Base-by-base conservation (phyloP, 495 filamentous ascomycete genomes). In the Trichoderma virens region DNA sequence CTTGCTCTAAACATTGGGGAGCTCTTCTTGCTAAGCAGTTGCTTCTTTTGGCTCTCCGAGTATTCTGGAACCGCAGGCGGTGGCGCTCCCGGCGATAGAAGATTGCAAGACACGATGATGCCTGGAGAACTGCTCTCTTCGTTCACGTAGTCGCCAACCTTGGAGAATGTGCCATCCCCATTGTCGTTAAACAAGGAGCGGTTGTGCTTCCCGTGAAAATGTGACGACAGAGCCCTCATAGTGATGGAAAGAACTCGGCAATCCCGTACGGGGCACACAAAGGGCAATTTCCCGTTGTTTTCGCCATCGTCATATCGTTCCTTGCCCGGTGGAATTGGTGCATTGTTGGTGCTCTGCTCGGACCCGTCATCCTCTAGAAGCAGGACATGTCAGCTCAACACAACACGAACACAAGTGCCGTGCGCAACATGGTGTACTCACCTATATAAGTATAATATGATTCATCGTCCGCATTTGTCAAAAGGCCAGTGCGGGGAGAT, bases 101-200 rank as follows among this genome's bases (percentile, higher is more conserved):
- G 45, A 51, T 61, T 62, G 39, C 25, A 54, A 6, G 63, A 62
- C 11, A 65, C 65, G 65, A 68, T 59, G 11, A 31, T 38, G 27
- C 66, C 61, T 38, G 62, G 62, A 14, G 51, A 51, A 34, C 9
- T 39, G 20, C 8, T 5, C 6, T 47, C 27, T 14, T 16, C 31
- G 14, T 38, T 39, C 4, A 27, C 47, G 30, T 70, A 72, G 0
- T n/a, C 62, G 23, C 63, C 65, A 5, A 68, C 31, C 25, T 69
- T 25, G 18, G 74, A 70, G 7, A 78, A 59, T 0, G 74, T 79
- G 0, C 76, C 75, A n/a, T 76, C 74, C 41, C 65, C 41, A 34
- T 77, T 74, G 47, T 78, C 75, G 41, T 77, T 73, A 3, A 76
- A 61, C 16, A 68, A 8, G 5, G 25, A 20, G 2, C 64, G 64